A percentile compares a stretch with the other conserved stretches of the same genome.
Evolutionary conservation across 208 protist species (phyloP).

Genomic region (Trypanosoma conorhini): DNA sequence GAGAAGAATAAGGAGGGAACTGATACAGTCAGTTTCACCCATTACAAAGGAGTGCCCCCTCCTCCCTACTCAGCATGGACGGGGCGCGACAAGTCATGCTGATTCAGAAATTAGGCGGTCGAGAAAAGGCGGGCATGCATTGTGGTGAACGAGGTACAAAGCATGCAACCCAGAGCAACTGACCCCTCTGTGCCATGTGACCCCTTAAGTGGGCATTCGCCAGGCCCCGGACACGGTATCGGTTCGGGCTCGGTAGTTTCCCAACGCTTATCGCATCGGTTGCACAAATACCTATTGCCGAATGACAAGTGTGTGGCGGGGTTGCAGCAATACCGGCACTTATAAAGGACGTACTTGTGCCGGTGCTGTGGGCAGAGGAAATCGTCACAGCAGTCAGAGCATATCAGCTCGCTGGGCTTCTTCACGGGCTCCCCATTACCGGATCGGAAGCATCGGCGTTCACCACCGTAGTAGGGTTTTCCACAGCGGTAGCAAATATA

Average conservation of each 20-base stretch:
- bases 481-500: constrained; percentile 74
- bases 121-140: constrained; percentile 12
- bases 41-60: background rate
- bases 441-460: constrained; percentile 74
- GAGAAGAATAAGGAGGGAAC: constrained; percentile 8
- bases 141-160: constrained; percentile 32
- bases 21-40: background rate
- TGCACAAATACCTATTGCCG: constrained; percentile 80
- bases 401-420: constrained; percentile 59
- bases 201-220: constrained; percentile 55
- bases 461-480: constrained; percentile 76
- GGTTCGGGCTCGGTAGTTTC: constrained; percentile 51
- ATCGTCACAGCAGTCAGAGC: constrained; percentile 63
- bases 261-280: constrained; percentile 70
- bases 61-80: background rate
- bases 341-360: constrained; percentile 68
- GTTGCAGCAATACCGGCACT: constrained; percentile 90
- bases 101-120: constrained; percentile 1
- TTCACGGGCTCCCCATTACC: constrained; percentile 62
- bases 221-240: constrained; percentile 56
- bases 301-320: constrained; percentile 84
- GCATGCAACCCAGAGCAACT: constrained; percentile 52
- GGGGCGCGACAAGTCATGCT: background rate
- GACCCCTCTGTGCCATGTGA: constrained; percentile 33
- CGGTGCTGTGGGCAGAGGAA: constrained; percentile 46